Conservation (phyloP, 1,284 basidiomycete species). For the Cystobasidiaceae sp. region DNA sequence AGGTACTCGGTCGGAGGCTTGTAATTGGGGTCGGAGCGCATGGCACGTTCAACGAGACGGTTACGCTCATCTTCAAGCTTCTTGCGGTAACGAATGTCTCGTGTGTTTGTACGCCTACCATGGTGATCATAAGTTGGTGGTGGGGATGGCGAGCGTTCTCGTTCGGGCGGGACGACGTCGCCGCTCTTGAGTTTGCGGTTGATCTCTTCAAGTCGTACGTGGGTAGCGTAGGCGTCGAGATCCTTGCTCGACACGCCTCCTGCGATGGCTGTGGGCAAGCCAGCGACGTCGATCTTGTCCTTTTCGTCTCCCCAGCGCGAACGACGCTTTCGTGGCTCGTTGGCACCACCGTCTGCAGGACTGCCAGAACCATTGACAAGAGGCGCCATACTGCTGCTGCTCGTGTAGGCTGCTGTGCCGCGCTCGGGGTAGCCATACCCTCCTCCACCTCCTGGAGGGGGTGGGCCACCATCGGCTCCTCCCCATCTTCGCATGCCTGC, state of each 20-base stretch:
- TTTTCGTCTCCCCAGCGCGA: conserved; percentile 90
- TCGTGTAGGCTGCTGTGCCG: no score
- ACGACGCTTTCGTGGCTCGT: conserved; percentile 81
- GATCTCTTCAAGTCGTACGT: conserved; percentile 93
- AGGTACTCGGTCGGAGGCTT: conserved; percentile 93
- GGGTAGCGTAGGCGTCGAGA: conserved; percentile 91
- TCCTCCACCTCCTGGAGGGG: no score
- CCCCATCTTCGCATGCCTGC: conserved; percentile 38
- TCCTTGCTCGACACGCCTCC: conserved; percentile 85
- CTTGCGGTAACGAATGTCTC: conserved; percentile 94
- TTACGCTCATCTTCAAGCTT: conserved; percentile 85
- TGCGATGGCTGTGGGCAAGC: conserved; percentile 84
- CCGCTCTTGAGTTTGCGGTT: conserved; percentile 87
- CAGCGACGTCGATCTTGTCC: conserved; percentile 72
- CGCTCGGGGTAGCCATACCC: no score
- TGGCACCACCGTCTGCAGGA: conserved; percentile 47
- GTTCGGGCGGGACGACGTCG: conserved; percentile 91
- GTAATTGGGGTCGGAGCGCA: conserved; percentile 97
- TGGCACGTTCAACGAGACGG: conserved; percentile 83
- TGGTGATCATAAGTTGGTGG: conserved; percentile 95
- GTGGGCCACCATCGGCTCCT: conserved; percentile 22
- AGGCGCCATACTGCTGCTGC: no score
- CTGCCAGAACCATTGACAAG: background rate
- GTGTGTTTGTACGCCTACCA: conserved; percentile 94
- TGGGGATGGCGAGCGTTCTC: conserved; percentile 91